phyloP scores from a whole-genome alignment of 106 monocot genomes.

The Xerophyta viscosa region DNA sequence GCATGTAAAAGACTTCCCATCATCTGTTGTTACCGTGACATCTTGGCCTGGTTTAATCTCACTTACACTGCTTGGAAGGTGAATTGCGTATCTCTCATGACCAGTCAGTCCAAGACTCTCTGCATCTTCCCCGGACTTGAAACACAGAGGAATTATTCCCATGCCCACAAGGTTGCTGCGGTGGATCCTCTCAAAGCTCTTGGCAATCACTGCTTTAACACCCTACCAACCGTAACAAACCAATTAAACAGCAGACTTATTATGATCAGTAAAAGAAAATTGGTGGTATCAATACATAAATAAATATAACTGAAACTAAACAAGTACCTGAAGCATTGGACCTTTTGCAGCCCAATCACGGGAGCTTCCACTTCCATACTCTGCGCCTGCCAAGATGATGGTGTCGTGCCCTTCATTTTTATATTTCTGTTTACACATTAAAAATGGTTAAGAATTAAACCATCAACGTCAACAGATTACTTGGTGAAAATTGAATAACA shows the following conservation, averaged over 20 bases:
- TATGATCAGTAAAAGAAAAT: too few relatives aligned
- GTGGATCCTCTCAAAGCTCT: slow-evolving; percentile 93
- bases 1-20: slow-evolving; percentile 78
- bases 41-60: slow-evolving; percentile 90
- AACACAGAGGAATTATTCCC: slow-evolving; percentile 88
- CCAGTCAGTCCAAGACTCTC: slow-evolving; percentile 71
- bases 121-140: slow-evolving; percentile 72
- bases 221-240: slow-evolving; percentile 15
- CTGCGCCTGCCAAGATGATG: slow-evolving; percentile 65
- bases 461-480: too few relatives aligned
- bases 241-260: too few relatives aligned
- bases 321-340: slow-evolving; percentile 49
- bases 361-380: slow-evolving; percentile 77
- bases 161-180: slow-evolving; percentile 83
- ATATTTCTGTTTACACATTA: slow-evolving; percentile 57
- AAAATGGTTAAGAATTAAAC: too few relatives aligned
- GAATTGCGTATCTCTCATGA: slow-evolving; percentile 57
- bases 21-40: slow-evolving; percentile 54
- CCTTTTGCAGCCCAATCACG: slow-evolving; percentile 84
- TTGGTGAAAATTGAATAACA: too few relatives aligned
- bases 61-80: slow-evolving; percentile 64
- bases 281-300: too few relatives aligned
- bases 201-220: slow-evolving; percentile 86
- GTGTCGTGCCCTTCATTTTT: slow-evolving; percentile 49
- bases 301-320: background rate